Evolutionary conservation across 2,329 filamentous ascomycete species (phyloP), one percentile per base, ranked within the genome.

Genomic region (Pleoardoris graminearum): DNA sequence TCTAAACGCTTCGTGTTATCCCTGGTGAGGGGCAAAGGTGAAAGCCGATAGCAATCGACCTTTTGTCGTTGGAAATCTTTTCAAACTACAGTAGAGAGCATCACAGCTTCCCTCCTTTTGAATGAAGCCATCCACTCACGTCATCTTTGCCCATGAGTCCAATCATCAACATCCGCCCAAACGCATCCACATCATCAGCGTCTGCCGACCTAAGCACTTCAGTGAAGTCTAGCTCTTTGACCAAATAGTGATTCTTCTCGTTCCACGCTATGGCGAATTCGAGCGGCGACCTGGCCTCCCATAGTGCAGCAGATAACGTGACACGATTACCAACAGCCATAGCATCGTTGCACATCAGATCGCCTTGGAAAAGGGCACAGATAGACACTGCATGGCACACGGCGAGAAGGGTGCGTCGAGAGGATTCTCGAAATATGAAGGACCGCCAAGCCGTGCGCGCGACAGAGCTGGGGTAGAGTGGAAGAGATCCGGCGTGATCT

Each of bases 351-450:
- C 69, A 72, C 2, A 53, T 22, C 3, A 60, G 12, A 3, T 60
- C 52, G 8, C 63, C 63, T 6, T 47, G 48, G 0, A 71, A 22
- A 2, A 69, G 29, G 14, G 51, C 49, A 30, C 51, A 69, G n/a
- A 70, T 50, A 10, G 64, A 51, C 5, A 64, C 44, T 52, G 83
- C 74, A 37, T 80, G 81, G 55, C 79, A 79, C 0, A 76, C 64
- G 11, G 80, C 70, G 1, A 84, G 66, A 0, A 80, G 70, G 0
- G 82, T 84, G 14, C 82, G 77, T 2, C 81, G 75, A 1, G 77
- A 71, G 0, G 81, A 83, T 61, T 85, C 82, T 10, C 81, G 75
- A 17, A 83, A 71, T 2, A 82, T 67, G 79, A 80, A 85, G 1
- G 73, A 70, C 7, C 68, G 63, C 82, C 82, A 85, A 38, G 80